A percentile compares a stretch with the other conserved stretches of the same genome.
phyloP scores from a whole-genome alignment of 306 rosid species.

The Quercus aquifolioides region DNA sequence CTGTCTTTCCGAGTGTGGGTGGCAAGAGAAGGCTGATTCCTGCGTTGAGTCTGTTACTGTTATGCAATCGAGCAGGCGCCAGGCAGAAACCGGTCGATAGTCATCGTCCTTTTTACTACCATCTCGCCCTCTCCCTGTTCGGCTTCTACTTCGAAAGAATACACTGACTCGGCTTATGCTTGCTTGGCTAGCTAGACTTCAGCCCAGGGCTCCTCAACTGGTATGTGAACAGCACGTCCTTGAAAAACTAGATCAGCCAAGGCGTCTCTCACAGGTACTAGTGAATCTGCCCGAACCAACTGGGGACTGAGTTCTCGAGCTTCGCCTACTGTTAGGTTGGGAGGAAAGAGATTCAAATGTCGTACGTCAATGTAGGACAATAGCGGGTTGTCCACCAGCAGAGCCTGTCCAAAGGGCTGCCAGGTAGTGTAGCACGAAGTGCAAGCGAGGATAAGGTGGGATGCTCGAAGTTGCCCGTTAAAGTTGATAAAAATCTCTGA shows the following conservation, averaged over 20 bases:
- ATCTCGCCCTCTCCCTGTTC: accelerated
- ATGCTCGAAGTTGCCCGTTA: too few relatives aligned
- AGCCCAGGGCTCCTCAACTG: accelerated
- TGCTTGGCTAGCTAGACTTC: accelerated
- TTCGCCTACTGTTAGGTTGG: too few relatives aligned
- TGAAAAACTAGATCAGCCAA: accelerated
- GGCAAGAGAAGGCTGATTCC: too few relatives aligned
- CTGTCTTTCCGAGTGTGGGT: too few relatives aligned
- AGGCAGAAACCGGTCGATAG: too few relatives aligned
- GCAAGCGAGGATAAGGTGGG: accelerated
- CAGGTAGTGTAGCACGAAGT: accelerated
- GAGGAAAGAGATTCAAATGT: too few relatives aligned
- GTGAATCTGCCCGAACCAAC: too few relatives aligned
- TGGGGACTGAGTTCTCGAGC: accelerated
- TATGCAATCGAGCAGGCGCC: accelerated
- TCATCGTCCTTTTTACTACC: accelerated
- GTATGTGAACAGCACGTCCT: accelerated
- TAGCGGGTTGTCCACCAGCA: accelerated
- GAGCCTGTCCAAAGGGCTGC: too few relatives aligned
- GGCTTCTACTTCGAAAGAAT: accelerated
- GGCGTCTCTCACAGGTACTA: too few relatives aligned
- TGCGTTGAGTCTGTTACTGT: accelerated
- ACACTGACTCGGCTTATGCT: accelerated
- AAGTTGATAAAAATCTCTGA: too few relatives aligned
- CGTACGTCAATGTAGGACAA: accelerated